Evolutionary conservation across 1,284 basidiomycete genomes (phyloP).

Genomic region (Trichosporon ovoides): DNA sequence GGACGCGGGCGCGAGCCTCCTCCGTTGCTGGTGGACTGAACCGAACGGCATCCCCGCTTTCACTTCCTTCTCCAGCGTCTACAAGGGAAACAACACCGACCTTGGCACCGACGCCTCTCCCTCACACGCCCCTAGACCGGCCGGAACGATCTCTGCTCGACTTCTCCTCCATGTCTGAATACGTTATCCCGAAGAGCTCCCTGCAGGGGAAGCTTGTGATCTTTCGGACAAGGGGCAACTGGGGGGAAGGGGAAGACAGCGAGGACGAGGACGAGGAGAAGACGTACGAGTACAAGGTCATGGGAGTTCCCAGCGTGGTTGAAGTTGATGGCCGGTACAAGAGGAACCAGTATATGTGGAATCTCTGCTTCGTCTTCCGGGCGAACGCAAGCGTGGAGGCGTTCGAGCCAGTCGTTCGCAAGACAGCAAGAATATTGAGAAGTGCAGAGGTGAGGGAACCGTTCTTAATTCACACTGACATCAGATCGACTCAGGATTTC

Average conservation of each 20-base stretch:
- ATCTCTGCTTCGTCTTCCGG: slow-evolving; percentile 94
- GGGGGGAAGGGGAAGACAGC: slow-evolving; percentile 13
- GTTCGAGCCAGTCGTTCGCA: slow-evolving; percentile 93
- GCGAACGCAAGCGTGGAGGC: slow-evolving; percentile 78
- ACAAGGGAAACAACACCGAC: not conserved
- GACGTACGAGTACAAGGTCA: slow-evolving; percentile 60
- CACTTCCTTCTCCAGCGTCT: not conserved
- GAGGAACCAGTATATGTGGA: slow-evolving; percentile 87
- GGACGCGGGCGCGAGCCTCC: not conserved
- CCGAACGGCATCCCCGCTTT: not conserved
- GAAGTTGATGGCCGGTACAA: slow-evolving; percentile 58
- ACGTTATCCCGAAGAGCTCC: slow-evolving; percentile 81
- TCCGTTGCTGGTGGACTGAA: not conserved
- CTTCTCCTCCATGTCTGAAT: slow-evolving; percentile 85
- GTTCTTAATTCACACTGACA: too few relatives aligned
- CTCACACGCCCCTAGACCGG: not conserved
- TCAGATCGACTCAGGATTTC: slow-evolving; percentile 81
- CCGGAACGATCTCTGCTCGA: slow-evolving; percentile 62
- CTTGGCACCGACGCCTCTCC: not conserved
- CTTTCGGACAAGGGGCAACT: slow-evolving; percentile 37
- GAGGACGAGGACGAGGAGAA: slow-evolving; percentile 19
- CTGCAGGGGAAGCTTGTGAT: slow-evolving; percentile 84
- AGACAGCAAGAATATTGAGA: slow-evolving; percentile 82
- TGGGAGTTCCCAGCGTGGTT: slow-evolving; percentile 81
- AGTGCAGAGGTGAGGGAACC: slow-evolving; percentile 82